Percentiles rank a stretch among this genome's conserved stretches.
Evolutionary conservation across 163 green algal species (phyloP).

Genomic region (Volvox carteri): DNA sequence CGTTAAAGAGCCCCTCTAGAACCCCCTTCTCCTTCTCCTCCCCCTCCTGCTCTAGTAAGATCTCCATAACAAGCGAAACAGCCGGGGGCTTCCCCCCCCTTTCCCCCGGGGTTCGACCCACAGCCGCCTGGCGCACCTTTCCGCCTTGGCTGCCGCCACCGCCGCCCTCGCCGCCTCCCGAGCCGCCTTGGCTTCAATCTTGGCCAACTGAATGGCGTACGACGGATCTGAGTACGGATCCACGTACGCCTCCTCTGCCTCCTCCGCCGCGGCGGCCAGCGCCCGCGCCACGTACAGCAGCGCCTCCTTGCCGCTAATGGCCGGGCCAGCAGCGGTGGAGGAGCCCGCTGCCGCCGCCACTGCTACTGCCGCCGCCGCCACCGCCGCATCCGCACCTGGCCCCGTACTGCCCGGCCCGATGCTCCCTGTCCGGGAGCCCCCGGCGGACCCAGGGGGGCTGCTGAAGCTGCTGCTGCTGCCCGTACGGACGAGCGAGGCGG

Average conservation of each 20-base stretch:
- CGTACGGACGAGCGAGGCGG: too few species aligned
- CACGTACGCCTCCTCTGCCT: constrained; percentile 44
- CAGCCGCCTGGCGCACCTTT: constrained; percentile 29
- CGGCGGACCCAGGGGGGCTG: background rate
- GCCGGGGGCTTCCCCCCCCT: background rate
- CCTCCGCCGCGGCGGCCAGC: constrained; percentile 6
- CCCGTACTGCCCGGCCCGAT: background rate
- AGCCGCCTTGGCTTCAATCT: constrained; percentile 66
- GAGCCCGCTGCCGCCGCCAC: too few species aligned
- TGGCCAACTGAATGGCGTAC: constrained; percentile 65
- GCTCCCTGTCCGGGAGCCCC: background rate
- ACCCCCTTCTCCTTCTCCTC: too few species aligned
- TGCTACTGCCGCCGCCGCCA: background rate
- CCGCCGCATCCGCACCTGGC: background rate
- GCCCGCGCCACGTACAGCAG: constrained; percentile 16
- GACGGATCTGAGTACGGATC: constrained; percentile 63
- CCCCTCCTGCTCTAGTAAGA: background rate
- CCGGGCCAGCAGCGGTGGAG: background rate
- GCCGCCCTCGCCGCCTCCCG: constrained; percentile 59
- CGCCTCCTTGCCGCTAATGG: constrained; percentile 9
- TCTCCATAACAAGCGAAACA: too few species aligned
- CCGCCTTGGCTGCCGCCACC: constrained; percentile 63
- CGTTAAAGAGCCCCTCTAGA: too few species aligned
- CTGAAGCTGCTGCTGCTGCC: background rate
- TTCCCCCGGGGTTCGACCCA: background rate